Conservation (phyloP, 768 basidiomycete species). For the Boletus pseudopeckii region DNA sequence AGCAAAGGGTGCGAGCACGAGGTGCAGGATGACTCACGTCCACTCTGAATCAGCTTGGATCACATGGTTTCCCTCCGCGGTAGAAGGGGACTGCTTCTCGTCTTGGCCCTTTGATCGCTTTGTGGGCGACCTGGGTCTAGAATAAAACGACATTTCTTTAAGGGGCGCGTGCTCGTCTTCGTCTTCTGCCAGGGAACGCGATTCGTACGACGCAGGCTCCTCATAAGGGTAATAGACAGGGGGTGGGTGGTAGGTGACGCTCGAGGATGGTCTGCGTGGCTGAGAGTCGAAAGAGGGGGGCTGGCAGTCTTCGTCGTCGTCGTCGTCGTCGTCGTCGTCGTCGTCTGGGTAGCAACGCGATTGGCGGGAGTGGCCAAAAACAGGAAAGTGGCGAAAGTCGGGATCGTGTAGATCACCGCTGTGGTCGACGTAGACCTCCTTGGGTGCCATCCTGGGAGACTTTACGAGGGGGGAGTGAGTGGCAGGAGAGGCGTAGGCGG, state of each 20-base stretch:
- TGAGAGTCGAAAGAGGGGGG: conserved; percentile 20
- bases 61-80: conserved; percentile 5
- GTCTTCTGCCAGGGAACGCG: conserved; percentile 23
- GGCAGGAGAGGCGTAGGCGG: conserved; percentile 47
- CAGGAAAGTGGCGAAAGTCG: conserved; percentile 63
- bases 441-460: conserved; percentile 14
- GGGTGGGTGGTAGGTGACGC: conserved; percentile 17
- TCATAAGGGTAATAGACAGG: conserved; percentile 26
- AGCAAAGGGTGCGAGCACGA: background rate
- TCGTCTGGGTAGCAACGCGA: conserved; percentile 32
- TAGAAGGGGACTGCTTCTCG: conserved; percentile 16
- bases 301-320: conserved; percentile 29
- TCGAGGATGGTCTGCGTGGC: conserved; percentile 25
- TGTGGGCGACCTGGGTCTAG: conserved; percentile 20
- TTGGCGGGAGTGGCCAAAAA: conserved; percentile 27
- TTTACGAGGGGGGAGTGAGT: conserved; percentile 23
- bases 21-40: conserved; percentile 27
- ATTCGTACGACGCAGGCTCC: conserved; percentile 31
- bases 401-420: conserved; percentile 65
- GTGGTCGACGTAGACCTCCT: conserved; percentile 53
- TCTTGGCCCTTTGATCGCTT: conserved; percentile 12
- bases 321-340: conserved; percentile 10
- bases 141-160: conserved; percentile 23
- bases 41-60: conserved; percentile 26
- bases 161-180: conserved; percentile 28